phyloP scores from a whole-genome alignment of 2,329 filamentous ascomycete genomes.

The Venturia asperata region DNA sequence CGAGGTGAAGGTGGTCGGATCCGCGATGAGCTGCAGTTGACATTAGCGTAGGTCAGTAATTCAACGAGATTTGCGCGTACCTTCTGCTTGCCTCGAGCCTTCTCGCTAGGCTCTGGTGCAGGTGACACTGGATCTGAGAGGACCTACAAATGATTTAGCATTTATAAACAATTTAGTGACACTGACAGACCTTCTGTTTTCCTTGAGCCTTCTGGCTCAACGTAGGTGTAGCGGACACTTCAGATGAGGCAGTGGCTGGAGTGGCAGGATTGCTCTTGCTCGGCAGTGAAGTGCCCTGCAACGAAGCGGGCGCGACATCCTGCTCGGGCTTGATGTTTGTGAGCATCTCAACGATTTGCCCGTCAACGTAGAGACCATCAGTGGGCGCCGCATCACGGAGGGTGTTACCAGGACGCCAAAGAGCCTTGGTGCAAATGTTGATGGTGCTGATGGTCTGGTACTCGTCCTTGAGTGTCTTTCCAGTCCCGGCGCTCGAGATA shows the following conservation, averaged over 20 bases:
- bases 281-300: neutral
- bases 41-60: neutral
- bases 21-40: neutral
- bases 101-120: neutral
- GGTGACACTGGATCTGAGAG: neutral
- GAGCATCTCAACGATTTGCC: neutral
- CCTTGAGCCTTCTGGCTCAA: neutral
- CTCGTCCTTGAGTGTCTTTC: neutral
- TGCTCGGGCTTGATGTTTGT: neutral
- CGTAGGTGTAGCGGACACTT: neutral
- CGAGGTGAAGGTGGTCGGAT: neutral
- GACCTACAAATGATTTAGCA: neutral
- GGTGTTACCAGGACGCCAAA: neutral
- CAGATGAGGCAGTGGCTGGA: no score
- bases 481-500: neutral
- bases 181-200: neutral
- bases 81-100: slow-evolving; percentile 2
- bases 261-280: neutral
- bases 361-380: neutral
- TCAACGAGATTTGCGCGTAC: neutral
- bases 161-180: neutral
- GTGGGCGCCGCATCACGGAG: neutral
- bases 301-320: neutral
- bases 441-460: slow-evolving; percentile 8
- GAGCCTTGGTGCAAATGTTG: neutral